Evolutionary conservation across 2,329 filamentous ascomycete species (phyloP).

Genomic region (Aspergillus sp.): DNA sequence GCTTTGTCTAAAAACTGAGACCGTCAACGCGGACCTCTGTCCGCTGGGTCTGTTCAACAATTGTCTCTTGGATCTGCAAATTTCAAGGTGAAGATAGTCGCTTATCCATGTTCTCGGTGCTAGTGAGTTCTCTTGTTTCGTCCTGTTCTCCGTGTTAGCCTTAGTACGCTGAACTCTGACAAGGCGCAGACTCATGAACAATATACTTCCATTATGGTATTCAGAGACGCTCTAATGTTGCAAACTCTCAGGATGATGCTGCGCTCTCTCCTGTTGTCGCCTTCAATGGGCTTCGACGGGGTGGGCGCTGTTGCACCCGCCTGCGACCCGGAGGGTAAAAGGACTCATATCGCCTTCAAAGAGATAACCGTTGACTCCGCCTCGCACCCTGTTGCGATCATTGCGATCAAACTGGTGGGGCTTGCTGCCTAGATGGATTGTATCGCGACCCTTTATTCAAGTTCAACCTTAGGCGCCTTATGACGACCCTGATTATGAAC

Average conservation of each 20-base stretch:
- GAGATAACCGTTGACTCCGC: background rate
- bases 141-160: background rate
- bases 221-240: background rate
- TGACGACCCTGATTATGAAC: background rate
- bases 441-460: background rate
- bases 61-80: background rate
- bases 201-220: background rate
- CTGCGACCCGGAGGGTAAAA: background rate
- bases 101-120: background rate
- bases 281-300: background rate
- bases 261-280: background rate
- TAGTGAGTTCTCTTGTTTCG: background rate
- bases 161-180: background rate
- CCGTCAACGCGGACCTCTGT: background rate
- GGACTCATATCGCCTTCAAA: background rate
- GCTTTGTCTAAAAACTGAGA: slow-evolving; percentile 1
- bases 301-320: background rate
- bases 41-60: background rate
- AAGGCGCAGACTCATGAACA: background rate
- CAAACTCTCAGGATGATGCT: background rate
- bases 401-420: background rate
- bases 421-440: background rate
- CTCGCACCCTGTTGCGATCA: background rate
- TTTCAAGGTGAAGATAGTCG: background rate
- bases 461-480: background rate